Percentiles rank a stretch among this genome's conserved stretches.
These are phyloP conservation scores for Kwoniella sp. DNA, from an alignment of 768 basidiomycete genomes.

Conservation along the genomic window DNA sequence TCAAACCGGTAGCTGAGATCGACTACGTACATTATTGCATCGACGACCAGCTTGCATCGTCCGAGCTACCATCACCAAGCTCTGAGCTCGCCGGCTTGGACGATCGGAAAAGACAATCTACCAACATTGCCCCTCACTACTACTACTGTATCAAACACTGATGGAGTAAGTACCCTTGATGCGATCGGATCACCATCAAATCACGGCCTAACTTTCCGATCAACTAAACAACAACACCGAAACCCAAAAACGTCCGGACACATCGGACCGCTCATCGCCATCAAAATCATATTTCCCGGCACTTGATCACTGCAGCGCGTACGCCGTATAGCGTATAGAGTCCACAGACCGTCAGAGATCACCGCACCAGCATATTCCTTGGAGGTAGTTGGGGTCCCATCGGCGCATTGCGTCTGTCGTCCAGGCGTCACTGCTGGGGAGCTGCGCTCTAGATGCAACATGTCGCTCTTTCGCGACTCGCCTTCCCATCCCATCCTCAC, in stretches of 20 bases:
- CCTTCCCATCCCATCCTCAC: background rate
- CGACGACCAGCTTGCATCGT: no score
- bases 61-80: no score
- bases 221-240: constrained; percentile 1
- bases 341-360: no score
- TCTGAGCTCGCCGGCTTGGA: no score
- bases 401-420: background rate
- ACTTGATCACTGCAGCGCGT: background rate
- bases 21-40: no score
- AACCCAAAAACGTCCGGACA: background rate
- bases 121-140: no score
- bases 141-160: no score
- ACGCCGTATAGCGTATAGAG: no score
- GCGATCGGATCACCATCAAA: background rate
- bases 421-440: background rate
- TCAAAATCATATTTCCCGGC: background rate
- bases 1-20: no score
- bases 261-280: background rate
- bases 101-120: no score
- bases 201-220: background rate
- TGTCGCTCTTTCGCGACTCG: constrained; percentile 19
- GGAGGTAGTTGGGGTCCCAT: background rate
- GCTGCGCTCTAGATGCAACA: background rate
- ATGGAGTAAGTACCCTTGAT: no score
- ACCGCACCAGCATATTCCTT: background rate